Percentiles rank a stretch among this genome's conserved stretches.
Evolutionary conservation across 768 basidiomycete genomes (phyloP).

Genomic region (Cystobasidium ongulense): DNA sequence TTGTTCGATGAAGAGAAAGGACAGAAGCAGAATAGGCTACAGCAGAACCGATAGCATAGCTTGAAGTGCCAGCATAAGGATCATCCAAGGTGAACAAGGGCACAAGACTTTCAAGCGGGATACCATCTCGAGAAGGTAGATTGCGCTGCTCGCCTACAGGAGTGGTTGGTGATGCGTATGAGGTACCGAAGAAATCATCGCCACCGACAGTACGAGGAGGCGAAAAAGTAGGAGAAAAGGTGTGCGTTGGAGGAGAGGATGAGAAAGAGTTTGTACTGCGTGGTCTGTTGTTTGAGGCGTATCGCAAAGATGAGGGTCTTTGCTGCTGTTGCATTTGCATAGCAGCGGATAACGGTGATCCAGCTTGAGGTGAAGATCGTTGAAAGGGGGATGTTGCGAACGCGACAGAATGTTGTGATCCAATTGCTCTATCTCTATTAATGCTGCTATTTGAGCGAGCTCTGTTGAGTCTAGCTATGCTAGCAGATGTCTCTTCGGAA

Average conservation of each 20-base stretch:
- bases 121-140: constrained; percentile 44
- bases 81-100: constrained; percentile 62
- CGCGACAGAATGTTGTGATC: constrained; percentile 17
- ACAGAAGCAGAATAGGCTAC: constrained; percentile 25
- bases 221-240: not conserved
- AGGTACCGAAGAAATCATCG: not conserved
- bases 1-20: constrained; percentile 3
- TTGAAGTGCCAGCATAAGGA: constrained; percentile 45
- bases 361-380: constrained; percentile 44
- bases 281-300: not conserved
- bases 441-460: not conserved
- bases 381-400: constrained; percentile 43
- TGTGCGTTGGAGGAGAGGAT: constrained; percentile 1
- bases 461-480: not conserved
- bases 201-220: not conserved
- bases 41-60: not conserved
- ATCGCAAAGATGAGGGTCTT: constrained; percentile 14
- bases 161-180: not conserved
- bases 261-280: not conserved
- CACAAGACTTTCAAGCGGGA: constrained; percentile 65
- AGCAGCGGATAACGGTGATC: not conserved
- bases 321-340: not conserved
- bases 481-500: not conserved
- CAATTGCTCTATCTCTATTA: not conserved
- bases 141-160: not conserved